phyloP scores from a whole-genome alignment of 2,329 filamentous ascomycete genomes.

The Aspergillus puulaauensis region DNA sequence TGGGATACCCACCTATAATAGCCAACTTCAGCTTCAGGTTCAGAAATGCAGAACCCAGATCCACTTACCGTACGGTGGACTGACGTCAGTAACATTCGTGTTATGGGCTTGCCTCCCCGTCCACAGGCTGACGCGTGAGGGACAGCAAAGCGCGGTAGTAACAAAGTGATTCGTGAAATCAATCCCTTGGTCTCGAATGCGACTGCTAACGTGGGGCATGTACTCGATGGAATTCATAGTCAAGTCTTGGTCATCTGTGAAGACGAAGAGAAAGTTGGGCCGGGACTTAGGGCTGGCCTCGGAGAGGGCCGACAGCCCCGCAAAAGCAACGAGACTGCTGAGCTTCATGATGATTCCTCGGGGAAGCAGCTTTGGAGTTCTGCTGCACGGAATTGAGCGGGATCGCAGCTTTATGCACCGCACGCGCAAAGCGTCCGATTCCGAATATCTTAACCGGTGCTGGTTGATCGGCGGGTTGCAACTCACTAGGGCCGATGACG shows the following conservation, averaged over 20 bases:
- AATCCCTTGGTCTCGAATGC: conserved; percentile 50
- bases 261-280: conserved; percentile 65
- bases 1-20: conserved; percentile 56
- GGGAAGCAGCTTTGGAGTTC: neutral
- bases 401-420: neutral
- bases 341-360: neutral
- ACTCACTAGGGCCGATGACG: conserved; percentile 4
- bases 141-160: conserved; percentile 65
- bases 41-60: neutral
- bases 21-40: neutral
- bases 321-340: neutral
- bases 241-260: conserved; percentile 67
- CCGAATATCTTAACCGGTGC: neutral
- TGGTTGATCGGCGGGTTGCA: neutral
- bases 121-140: conserved; percentile 62
- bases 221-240: conserved; percentile 42
- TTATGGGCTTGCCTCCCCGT: conserved; percentile 67
- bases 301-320: neutral
- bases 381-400: neutral
- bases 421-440: neutral
- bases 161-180: conserved; percentile 59
- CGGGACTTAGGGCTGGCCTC: neutral
- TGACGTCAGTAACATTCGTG: conserved; percentile 61
- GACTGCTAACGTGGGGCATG: conserved; percentile 47
- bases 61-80: conserved; percentile 25